phyloP scores from a whole-genome alignment of 1,284 basidiomycete species.

The Microbotryum intermedium region DNA sequence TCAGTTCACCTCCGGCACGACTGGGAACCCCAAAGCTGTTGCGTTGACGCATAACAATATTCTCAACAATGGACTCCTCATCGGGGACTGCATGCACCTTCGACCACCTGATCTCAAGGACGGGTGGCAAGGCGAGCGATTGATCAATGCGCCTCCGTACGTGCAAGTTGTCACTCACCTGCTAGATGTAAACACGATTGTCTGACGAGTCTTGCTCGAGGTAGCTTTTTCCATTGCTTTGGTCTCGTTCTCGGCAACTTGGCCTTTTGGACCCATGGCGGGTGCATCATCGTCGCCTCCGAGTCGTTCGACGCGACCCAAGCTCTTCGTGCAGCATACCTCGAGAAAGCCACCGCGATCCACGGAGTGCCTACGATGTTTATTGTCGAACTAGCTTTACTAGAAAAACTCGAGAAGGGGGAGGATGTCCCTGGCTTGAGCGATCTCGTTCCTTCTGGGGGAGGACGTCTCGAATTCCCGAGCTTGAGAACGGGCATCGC shows the following conservation, averaged over 20 bases:
- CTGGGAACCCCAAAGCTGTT: slow-evolving; percentile 17
- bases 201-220: neutral
- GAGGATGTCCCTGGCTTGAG: slow-evolving; percentile 1
- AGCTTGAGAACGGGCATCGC: slow-evolving; percentile 17
- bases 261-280: slow-evolving; percentile 35
- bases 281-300: slow-evolving; percentile 29
- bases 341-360: slow-evolving; percentile 29
- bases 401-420: slow-evolving; percentile 17
- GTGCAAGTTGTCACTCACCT: neutral
- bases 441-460: neutral
- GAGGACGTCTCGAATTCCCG: neutral
- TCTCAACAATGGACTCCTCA: slow-evolving; percentile 35
- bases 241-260: slow-evolving; percentile 35
- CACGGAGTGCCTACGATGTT: slow-evolving; percentile 39
- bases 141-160: slow-evolving; percentile 1
- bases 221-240: slow-evolving; percentile 29
- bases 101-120: neutral
- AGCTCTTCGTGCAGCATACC: slow-evolving; percentile 31
- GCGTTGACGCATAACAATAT: slow-evolving; percentile 25
- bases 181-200: neutral
- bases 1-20: slow-evolving; percentile 30
- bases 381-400: slow-evolving; percentile 28
- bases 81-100: slow-evolving; percentile 31
- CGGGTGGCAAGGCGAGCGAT: slow-evolving; percentile 1
- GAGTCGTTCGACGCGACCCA: slow-evolving; percentile 35